Evolutionary conservation across 1,284 basidiomycete species (phyloP).

Genomic region (Kalmanozyma brasiliensis): DNA sequence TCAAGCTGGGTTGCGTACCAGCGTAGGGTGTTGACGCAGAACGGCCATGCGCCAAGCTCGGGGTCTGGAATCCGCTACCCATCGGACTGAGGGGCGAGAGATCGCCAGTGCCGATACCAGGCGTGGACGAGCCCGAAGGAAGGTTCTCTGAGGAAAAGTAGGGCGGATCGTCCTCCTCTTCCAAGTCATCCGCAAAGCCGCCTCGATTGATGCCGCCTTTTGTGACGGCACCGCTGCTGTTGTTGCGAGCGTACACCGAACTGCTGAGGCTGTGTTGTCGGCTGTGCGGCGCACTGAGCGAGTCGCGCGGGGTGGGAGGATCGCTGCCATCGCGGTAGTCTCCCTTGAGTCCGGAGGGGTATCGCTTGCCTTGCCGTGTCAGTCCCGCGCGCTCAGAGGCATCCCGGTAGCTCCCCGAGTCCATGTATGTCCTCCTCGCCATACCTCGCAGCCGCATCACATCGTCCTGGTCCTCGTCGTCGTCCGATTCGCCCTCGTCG

Average conservation of each 20-base stretch:
- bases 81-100: constrained; percentile 9
- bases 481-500: constrained; percentile 77
- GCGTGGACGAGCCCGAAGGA: constrained; percentile 28
- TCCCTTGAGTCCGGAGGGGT: constrained; percentile 24
- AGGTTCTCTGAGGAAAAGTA: constrained; percentile 29
- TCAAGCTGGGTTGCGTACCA: constrained; percentile 18
- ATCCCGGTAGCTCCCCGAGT: constrained; percentile 27
- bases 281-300: constrained; percentile 1
- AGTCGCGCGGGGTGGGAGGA: constrained; percentile 28
- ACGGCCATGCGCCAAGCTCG: constrained; percentile 14
- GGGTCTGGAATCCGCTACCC: constrained; percentile 6
- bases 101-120: constrained; percentile 13
- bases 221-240: constrained; percentile 2
- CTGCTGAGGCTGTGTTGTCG: constrained; percentile 16
- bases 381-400: constrained; percentile 36
- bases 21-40: constrained; percentile 8
- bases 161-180: constrained; percentile 42
- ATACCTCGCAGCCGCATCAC: constrained; percentile 38
- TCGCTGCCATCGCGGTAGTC: constrained; percentile 39
- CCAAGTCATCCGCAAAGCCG: constrained; percentile 48
- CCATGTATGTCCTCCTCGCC: constrained; percentile 29
- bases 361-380: constrained; percentile 22
- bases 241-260: constrained; percentile 14
- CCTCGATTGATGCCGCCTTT: constrained; percentile 9
- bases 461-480: constrained; percentile 51